Base-by-base conservation (phyloP, 139 green algal species). In the Yamagishiella unicocca region DNA sequence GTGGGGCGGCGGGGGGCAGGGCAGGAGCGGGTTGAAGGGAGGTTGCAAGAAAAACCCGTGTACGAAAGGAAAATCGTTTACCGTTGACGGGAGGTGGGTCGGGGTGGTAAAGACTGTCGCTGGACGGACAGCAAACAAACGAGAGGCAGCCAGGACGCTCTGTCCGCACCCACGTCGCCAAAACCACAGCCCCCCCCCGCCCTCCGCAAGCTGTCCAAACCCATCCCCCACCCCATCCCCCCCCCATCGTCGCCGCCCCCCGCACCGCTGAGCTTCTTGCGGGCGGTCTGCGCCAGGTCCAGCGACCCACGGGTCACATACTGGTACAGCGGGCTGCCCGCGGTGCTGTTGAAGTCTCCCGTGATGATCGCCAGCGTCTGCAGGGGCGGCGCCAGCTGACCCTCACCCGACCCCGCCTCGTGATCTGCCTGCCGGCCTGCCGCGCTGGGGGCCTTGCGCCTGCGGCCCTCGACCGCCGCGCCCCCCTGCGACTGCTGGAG, bases 301-400 rank as follows among this genome's bases (percentile, higher is more conserved):
- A 93, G 42, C 68, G 42, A 22, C 35, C 77, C 68, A 35, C 71
- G 38, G 14, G 68, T 40, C 71, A 93, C 29, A 55, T 85, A 93
- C 50, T 87, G 38, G 78, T 93, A 91, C 35, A 93, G 71, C 43
- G 61, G 61, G 70, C 66, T 90, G 37, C 80, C 84, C 24, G 92
- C 89, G 7, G 87, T 85, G 37, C 86, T 82, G 85, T 95, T 95
- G 80, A 94, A 92, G 78, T 95, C 92, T 0, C 92, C 92, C 12
- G 75, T 79, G 0, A 92, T 53, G 22, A 95, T 86, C 22, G 88
- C 74, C 35, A 87, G 64, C 25, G 45, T 87, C 43, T 87, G 64
- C 24, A 68, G 33, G 40, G 70, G 70, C 40, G 8, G 37, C 70
- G 70, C 6, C 62, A 19, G 70, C 38, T 31, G 70, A 33, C 70